Evolutionary conservation across 2,329 filamentous ascomycete genomes (phyloP).

Genomic region (Trichocomaceae sp.): DNA sequence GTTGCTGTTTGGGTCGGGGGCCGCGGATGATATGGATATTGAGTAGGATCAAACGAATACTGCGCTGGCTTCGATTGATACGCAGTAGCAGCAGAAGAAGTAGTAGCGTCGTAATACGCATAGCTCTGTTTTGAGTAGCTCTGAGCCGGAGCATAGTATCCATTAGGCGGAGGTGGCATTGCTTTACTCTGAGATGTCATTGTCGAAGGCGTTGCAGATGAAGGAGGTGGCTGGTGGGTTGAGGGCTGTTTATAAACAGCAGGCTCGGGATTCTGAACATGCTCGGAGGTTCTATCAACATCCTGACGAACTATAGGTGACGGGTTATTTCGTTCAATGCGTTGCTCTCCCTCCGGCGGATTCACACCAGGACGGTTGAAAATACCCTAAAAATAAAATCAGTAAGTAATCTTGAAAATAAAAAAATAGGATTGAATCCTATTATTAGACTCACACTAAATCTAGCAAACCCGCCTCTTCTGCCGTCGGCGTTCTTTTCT

Average conservation of each 20-base stretch:
- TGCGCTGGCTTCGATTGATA: neutral
- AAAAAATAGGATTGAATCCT: neutral
- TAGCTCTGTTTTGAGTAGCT: neutral
- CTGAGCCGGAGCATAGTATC: constrained; percentile 20
- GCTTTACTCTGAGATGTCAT: too few species aligned
- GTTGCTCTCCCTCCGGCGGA: neutral
- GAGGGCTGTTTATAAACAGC: neutral
- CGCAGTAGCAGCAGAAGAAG: neutral
- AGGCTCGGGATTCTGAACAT: neutral
- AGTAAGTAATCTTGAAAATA: neutral
- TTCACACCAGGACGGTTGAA: constrained; percentile 5
- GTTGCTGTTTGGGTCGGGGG: neutral
- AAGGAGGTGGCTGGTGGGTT: neutral
- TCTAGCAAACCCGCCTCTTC: constrained; percentile 4
- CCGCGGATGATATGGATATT: constrained; percentile 1
- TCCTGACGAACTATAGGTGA: neutral
- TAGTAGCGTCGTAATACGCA: neutral
- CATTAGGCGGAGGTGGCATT: constrained; percentile 8
- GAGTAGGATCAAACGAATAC: neutral
- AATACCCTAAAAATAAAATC: constrained; percentile 9
- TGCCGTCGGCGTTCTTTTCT: constrained; percentile 8
- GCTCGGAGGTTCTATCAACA: neutral
- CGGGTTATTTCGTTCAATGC: neutral
- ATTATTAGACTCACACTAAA: constrained; percentile 4
- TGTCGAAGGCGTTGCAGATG: neutral